phyloP scores from a whole-genome alignment of 768 basidiomycete genomes.

The Lactifluus pinguis region DNA sequence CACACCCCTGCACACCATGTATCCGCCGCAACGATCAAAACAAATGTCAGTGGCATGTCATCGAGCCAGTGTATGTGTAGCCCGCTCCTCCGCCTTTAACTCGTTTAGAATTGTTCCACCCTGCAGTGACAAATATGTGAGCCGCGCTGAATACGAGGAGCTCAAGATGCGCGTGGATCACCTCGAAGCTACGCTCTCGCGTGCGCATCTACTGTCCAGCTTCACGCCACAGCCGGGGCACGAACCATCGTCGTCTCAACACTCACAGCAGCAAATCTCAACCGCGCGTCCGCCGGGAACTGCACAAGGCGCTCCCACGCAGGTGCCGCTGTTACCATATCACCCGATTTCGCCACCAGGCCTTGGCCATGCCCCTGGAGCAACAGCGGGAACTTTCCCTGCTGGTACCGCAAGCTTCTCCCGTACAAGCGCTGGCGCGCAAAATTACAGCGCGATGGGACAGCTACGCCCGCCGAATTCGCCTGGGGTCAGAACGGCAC shows the following conservation, averaged over 20 bases:
- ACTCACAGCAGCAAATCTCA: neutral
- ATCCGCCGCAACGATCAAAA: constrained; percentile 68
- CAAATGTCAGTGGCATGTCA: constrained; percentile 76
- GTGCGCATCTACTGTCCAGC: constrained; percentile 21
- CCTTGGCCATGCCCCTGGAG: neutral
- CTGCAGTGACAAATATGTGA: constrained; percentile 70
- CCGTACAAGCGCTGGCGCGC: neutral
- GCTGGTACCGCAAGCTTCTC: neutral
- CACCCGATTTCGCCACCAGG: constrained; percentile 6
- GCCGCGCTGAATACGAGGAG: constrained; percentile 66
- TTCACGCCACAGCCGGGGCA: neutral
- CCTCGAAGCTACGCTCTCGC: constrained; percentile 46
- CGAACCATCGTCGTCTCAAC: constrained; percentile 4
- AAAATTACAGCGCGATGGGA: constrained; percentile 1
- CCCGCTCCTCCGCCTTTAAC: constrained; percentile 6
- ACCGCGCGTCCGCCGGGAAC: neutral
- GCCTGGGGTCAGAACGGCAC: neutral
- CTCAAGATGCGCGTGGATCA: constrained; percentile 56
- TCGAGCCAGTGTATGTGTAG: constrained; percentile 66
- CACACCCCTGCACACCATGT: constrained; percentile 77
- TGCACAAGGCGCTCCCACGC: neutral
- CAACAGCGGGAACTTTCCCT: neutral
- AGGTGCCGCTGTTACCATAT: constrained; percentile 3
- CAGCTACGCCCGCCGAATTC: constrained; percentile 4
- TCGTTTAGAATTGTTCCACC: constrained; percentile 4